Percentiles rank a stretch among this genome's conserved stretches.
Evolutionary conservation across 768 basidiomycete species (phyloP).

Genomic region (Paxillus rubicundulus): DNA sequence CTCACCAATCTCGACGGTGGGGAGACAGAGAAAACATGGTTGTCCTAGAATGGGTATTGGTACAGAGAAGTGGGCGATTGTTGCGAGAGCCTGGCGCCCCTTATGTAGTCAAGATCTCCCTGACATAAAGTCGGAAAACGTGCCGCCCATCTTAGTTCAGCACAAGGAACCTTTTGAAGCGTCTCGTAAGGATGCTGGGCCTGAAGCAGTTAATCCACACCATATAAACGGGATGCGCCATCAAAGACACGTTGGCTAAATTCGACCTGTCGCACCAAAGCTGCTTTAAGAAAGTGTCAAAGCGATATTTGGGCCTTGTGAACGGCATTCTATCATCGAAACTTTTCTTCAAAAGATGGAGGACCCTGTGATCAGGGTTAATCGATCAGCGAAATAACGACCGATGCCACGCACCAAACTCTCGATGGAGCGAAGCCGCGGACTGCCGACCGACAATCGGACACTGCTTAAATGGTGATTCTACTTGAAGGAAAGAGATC

Average conservation of each 20-base stretch:
- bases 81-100: background rate
- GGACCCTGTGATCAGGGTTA: background rate
- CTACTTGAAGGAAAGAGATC: too few species aligned
- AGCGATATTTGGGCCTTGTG: background rate
- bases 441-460: too few species aligned
- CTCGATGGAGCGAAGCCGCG: background rate
- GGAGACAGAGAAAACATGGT: constrained; percentile 26
- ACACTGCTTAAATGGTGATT: too few species aligned
- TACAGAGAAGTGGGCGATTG: background rate
- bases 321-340: background rate
- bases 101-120: constrained; percentile 8
- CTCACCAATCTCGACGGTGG: constrained; percentile 33
- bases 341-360: background rate
- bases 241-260: background rate
- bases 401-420: background rate
- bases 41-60: background rate
- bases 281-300: background rate
- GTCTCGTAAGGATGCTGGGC: background rate
- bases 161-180: background rate
- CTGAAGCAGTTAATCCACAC: background rate
- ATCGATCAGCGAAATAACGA: background rate
- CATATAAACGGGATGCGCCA: background rate
- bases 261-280: background rate
- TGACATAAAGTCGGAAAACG: background rate
- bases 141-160: background rate